phyloP scores from a whole-genome alignment of 116 monocot species.

The Phalaenopsis hybrid region DNA sequence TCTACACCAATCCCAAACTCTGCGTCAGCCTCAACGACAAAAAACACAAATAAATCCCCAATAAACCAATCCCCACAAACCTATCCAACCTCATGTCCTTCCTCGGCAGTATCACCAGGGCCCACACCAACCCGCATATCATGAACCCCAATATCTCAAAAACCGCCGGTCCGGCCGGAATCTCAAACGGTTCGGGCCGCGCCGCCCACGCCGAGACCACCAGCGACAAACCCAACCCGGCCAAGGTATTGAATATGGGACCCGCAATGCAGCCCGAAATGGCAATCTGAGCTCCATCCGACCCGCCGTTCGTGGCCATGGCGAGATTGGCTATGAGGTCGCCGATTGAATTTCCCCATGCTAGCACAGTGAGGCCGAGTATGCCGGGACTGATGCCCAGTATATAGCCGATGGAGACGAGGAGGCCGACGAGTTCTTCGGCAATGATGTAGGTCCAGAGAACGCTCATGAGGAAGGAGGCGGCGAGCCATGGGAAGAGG shows the following conservation, averaged over 20 bases:
- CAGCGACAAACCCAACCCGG: conserved; percentile 30
- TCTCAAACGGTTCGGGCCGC: conserved; percentile 19
- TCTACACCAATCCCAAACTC: conserved; percentile 1
- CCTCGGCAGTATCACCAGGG: conserved; percentile 30
- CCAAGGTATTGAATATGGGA: conserved; percentile 37
- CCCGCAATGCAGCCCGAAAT: conserved; percentile 53
- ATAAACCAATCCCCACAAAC: conserved; percentile 37
- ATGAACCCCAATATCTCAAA: conserved; percentile 43
- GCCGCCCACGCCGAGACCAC: conserved; percentile 22
- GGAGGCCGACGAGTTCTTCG: conserved; percentile 33
- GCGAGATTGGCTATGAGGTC: conserved; percentile 43
- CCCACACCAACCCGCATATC: conserved; percentile 39
- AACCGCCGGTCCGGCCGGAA: conserved; percentile 21
- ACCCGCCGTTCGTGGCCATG: conserved; percentile 29
- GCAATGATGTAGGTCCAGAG: conserved; percentile 47
- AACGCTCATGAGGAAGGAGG: conserved; percentile 46
- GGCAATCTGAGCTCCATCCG: conserved; percentile 34
- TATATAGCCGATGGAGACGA: conserved; percentile 32
- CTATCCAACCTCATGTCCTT: conserved; percentile 44
- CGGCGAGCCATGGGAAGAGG: conserved; percentile 37
- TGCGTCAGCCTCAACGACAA: conserved; percentile 30
- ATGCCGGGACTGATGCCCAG: conserved; percentile 31
- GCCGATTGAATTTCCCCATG: conserved; percentile 58
- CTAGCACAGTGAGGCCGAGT: conserved; percentile 40
- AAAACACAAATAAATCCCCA: conserved; percentile 47